Evolutionary conservation across 768 basidiomycete genomes (phyloP).

Genomic region (Pleurotus giganteus): DNA sequence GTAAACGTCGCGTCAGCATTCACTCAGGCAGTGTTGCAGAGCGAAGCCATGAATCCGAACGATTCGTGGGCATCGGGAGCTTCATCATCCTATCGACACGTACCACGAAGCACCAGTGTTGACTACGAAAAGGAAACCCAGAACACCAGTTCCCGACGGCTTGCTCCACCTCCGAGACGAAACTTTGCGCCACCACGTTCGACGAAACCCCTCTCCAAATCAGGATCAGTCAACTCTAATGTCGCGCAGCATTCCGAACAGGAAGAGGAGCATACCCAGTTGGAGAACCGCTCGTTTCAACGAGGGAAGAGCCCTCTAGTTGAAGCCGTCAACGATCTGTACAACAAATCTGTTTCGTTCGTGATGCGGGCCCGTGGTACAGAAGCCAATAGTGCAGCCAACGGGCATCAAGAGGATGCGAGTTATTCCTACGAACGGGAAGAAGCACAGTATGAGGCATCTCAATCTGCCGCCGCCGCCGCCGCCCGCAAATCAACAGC

Average conservation of each 20-base stretch:
- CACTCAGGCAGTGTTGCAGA: slow-evolving; percentile 61
- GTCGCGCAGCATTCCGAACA: slow-evolving; percentile 67
- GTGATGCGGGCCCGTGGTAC: slow-evolving; percentile 63
- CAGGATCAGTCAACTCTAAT: slow-evolving; percentile 42
- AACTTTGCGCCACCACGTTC: slow-evolving; percentile 26
- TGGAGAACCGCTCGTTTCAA: slow-evolving; percentile 24
- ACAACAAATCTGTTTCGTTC: slow-evolving; percentile 55
- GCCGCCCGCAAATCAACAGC: slow-evolving; percentile 19
- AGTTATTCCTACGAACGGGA: slow-evolving; percentile 82
- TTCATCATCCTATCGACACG: slow-evolving; percentile 39
- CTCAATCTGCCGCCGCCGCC: slow-evolving; percentile 17
- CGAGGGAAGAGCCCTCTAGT: slow-evolving; percentile 74
- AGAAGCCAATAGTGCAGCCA: slow-evolving; percentile 44
- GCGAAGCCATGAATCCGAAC: slow-evolving; percentile 49
- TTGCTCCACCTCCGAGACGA: slow-evolving; percentile 61
- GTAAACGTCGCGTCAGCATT: slow-evolving; percentile 87
- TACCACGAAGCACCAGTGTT: slow-evolving; percentile 75
- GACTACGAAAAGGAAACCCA: slow-evolving; percentile 73
- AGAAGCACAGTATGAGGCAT: slow-evolving; percentile 58
- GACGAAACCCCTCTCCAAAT: slow-evolving; percentile 54
- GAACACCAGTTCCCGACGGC: slow-evolving; percentile 51
- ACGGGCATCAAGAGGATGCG: slow-evolving; percentile 35
- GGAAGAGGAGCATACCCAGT: slow-evolving; percentile 39
- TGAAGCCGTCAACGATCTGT: slow-evolving; percentile 53
- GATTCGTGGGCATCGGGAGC: slow-evolving; percentile 65